Base-by-base conservation (phyloP, 129 eudicot species). In the Helianthus annuus region DNA sequence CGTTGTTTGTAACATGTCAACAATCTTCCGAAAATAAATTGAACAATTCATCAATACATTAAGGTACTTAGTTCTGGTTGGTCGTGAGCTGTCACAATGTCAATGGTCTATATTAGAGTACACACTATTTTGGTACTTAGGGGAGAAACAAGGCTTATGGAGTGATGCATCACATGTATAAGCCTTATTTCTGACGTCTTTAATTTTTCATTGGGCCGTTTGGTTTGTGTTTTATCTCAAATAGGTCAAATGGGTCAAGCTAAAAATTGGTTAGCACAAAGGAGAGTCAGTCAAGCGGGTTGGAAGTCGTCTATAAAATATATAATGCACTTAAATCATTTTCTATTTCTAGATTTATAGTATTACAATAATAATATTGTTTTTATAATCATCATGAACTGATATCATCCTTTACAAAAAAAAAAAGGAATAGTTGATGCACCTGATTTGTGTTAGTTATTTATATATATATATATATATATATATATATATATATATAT, bases 121-220 rank as follows among this genome's bases (percentile, higher is more conserved):
- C 60, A 73, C 86, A 63, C 83, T 83, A 61, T 53, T 27, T 17
- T 93, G 95, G 98, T 93, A 89, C 75, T 58, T 74, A 45, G 90
- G 87, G 5, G 83, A 75, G 16, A 84, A 89, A 51, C 89, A 80
- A 65, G 71, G 83, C 48, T 72, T 93, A 24, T 85, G 96, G 97
- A 82, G 92, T 85, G 82, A 91, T 76, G 95, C 95, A 67, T 97
- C 98, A n/a, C 97, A 93, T 92, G 98, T 89, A 71, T 40, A 38
- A 5, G 32, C 51, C n/a, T 49, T 58, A 58, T 4, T 58, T 56
- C 64, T 58, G 8, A 24, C 16, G 29, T 58, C 15, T 24, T 58
- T 27, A 24, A 40, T 58, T 58, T 24, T 58, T 6, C 27, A 1
- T 27, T 11, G 5, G 5, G 63, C 16, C 6, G 10, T n/a, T 32